Conservation (phyloP, 108 stramenopile species). For the Cylindrotheca fusiformis region DNA sequence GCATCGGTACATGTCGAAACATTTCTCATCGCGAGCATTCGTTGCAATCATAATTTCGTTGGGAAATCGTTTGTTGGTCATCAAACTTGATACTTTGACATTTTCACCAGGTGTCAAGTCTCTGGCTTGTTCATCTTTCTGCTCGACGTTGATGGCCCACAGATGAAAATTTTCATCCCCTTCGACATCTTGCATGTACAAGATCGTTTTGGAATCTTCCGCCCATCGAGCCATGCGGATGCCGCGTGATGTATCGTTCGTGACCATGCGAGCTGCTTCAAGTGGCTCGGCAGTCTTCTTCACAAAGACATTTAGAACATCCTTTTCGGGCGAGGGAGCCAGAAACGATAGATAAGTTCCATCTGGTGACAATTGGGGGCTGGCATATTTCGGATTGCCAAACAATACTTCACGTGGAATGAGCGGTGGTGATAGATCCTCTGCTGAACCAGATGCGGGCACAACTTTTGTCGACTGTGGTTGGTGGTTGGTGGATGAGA, state of each 20-base stretch:
- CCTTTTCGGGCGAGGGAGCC: constrained; percentile 35
- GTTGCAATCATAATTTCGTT: constrained; percentile 54
- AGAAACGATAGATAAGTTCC: constrained; percentile 43
- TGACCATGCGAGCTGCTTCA: constrained; percentile 35
- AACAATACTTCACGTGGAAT: constrained; percentile 40
- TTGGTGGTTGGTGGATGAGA: too few species aligned
- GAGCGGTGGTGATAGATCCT: too few species aligned
- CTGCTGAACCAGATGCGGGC: too few species aligned
- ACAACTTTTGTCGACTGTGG: too few species aligned
- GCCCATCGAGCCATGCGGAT: constrained; percentile 57
- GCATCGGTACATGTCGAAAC: constrained; percentile 47
- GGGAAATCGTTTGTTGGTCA: constrained; percentile 49
- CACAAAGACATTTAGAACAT: constrained; percentile 51
- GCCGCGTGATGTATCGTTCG: constrained; percentile 51
- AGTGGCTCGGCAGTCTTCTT: constrained; percentile 2
- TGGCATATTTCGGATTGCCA: constrained; percentile 56
- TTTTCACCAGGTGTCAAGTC: constrained; percentile 59
- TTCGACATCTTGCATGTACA: constrained; percentile 55
- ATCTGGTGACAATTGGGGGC: constrained; percentile 45
- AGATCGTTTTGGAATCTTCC: constrained; percentile 38
- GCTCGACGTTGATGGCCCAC: constrained; percentile 34
- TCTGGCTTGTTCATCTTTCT: constrained; percentile 18
- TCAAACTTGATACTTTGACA: constrained; percentile 55
- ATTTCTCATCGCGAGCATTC: constrained; percentile 50
- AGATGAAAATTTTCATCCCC: constrained; percentile 67